Conservation (phyloP, 805 yeast genomes). For the Ogataea paraovalis region DNA sequence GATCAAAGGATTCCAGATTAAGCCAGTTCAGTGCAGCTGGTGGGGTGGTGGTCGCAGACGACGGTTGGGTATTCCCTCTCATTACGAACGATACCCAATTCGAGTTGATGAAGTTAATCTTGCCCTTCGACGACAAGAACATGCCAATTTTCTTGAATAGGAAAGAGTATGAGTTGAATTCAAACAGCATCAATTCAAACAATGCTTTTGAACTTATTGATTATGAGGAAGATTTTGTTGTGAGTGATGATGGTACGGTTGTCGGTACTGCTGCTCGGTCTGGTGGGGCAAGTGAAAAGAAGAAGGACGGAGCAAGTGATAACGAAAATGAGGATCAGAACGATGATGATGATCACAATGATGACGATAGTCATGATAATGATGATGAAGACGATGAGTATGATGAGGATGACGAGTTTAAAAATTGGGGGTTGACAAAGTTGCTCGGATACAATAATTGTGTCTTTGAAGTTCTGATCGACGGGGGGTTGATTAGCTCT, state of each 20-base stretch:
- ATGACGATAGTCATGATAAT: constrained; percentile 2
- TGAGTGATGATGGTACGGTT: neutral
- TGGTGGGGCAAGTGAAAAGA: too few species aligned
- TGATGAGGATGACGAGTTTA: constrained; percentile 17
- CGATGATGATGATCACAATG: neutral
- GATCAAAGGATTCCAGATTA: neutral
- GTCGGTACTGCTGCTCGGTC: too few species aligned
- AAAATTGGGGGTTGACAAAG: constrained; percentile 34
- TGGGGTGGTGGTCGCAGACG: neutral
- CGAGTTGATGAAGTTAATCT: neutral
- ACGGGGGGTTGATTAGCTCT: constrained; percentile 26
- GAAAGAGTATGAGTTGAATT: constrained; percentile 30
- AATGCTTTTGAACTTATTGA: constrained; percentile 28
- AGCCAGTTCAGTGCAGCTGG: too few species aligned
- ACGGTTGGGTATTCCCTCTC: neutral
- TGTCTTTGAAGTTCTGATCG: constrained; percentile 31
- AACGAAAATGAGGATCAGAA: neutral
- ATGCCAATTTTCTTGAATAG: constrained; percentile 31
- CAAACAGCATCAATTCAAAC: constrained; percentile 15
- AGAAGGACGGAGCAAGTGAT: too few species aligned
- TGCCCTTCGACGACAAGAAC: constrained; percentile 3
- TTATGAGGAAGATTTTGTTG: constrained; percentile 22
- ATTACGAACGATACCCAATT: constrained; percentile 1
- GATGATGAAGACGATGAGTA: neutral
- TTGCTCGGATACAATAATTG: constrained; percentile 23